phyloP scores from a whole-genome alignment of 768 basidiomycete genomes.

The Mycena rebaudengoi region DNA sequence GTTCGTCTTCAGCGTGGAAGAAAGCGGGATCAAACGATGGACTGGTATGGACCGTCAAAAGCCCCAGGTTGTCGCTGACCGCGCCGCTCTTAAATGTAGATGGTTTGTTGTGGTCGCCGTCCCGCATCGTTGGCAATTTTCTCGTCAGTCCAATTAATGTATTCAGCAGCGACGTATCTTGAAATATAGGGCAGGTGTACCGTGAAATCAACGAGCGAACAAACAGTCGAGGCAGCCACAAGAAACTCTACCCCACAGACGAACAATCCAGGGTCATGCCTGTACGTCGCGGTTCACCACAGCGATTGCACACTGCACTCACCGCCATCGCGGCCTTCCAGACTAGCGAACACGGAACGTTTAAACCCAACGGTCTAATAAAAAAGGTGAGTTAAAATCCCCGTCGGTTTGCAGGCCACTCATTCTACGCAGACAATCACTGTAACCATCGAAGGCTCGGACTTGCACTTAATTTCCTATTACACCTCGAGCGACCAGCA shows the following conservation, averaged over 20 bases:
- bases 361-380: slow-evolving; percentile 77
- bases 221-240: slow-evolving; percentile 60
- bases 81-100: slow-evolving; percentile 43
- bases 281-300: slow-evolving; percentile 50
- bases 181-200: slow-evolving; percentile 64
- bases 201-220: slow-evolving; percentile 80
- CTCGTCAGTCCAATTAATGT: slow-evolving; percentile 55
- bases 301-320: slow-evolving; percentile 36
- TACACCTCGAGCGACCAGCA: slow-evolving; percentile 83
- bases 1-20: slow-evolving; percentile 89
- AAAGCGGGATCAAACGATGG: slow-evolving; percentile 90
- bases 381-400: slow-evolving; percentile 65
- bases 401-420: not conserved
- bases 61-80: not conserved
- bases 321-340: slow-evolving; percentile 41
- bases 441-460: slow-evolving; percentile 78
- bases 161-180: not conserved
- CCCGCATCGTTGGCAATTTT: slow-evolving; percentile 86
- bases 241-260: slow-evolving; percentile 61
- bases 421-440: slow-evolving; percentile 76
- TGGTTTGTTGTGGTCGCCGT: slow-evolving; percentile 82
- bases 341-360: slow-evolving; percentile 60
- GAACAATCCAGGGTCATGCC: slow-evolving; percentile 49
- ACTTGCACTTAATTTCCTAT: slow-evolving; percentile 87
- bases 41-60: slow-evolving; percentile 55